phyloP scores from a whole-genome alignment of 1,284 basidiomycete species.

The Marasmius fiardii region DNA sequence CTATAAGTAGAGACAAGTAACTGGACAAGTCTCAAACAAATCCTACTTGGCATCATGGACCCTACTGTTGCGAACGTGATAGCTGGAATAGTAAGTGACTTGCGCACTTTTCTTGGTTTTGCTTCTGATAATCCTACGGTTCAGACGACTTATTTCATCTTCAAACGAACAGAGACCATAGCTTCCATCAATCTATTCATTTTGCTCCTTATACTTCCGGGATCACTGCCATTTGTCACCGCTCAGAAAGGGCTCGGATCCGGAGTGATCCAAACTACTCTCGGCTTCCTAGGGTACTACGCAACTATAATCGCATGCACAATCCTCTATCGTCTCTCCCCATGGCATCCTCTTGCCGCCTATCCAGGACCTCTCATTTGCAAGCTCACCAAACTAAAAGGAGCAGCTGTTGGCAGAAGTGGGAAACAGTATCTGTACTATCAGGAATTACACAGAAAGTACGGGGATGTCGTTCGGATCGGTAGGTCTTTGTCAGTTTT shows the following conservation, averaged over 20 bases:
- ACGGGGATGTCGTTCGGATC: constrained; percentile 21
- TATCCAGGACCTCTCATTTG: constrained; percentile 21
- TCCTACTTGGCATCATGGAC: background rate
- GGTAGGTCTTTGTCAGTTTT: constrained; percentile 11
- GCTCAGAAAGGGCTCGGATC: background rate
- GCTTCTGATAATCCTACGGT: background rate
- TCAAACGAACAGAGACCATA: background rate
- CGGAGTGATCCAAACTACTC: background rate
- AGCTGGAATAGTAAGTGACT: background rate
- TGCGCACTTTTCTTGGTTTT: background rate
- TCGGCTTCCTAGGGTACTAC: constrained; percentile 3
- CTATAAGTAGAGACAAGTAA: background rate
- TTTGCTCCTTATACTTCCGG: background rate
- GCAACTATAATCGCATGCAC: constrained; percentile 11
- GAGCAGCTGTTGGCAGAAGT: constrained; percentile 11
- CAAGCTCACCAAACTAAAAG: constrained; percentile 19
- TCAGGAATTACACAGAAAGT: constrained; percentile 19
- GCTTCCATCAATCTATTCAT: background rate
- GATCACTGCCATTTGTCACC: background rate
- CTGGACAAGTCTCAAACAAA: background rate
- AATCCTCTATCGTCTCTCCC: constrained; percentile 21
- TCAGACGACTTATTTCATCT: background rate
- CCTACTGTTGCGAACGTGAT: background rate
- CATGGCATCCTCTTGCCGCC: constrained; percentile 22
- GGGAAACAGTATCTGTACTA: constrained; percentile 21